Conservation (phyloP, 2,329 filamentous ascomycete genomes). For the Pseudogymnoascus sp. region DNA sequence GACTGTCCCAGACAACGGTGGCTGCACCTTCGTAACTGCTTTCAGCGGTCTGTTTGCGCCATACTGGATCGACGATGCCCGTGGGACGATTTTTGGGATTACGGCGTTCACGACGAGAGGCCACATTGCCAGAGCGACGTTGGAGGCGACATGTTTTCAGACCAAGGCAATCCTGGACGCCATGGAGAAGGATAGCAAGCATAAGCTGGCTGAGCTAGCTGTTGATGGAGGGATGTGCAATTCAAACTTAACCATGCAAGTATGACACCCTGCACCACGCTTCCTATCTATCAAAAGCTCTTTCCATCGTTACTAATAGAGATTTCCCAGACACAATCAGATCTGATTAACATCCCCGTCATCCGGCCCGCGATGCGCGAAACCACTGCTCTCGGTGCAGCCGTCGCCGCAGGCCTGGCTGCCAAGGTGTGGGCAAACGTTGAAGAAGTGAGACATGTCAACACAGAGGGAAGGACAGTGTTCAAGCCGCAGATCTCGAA, state of each 20-base stretch:
- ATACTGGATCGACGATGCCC: conserved; percentile 90
- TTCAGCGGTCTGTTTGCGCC: conserved; percentile 87
- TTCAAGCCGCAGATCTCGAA: conserved; percentile 57
- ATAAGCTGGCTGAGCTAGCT: conserved; percentile 63
- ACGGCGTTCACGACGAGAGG: conserved; percentile 78
- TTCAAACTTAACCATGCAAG: conserved; percentile 80
- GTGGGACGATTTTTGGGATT: conserved; percentile 78
- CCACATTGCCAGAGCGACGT: conserved; percentile 79
- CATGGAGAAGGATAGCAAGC: conserved; percentile 78
- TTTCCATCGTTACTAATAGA: conserved; percentile 8
- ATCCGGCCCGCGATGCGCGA: conserved; percentile 82
- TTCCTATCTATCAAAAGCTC: background rate
- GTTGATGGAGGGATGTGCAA: conserved; percentile 88
- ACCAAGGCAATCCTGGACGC: conserved; percentile 85
- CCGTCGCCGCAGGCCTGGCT: conserved; percentile 81
- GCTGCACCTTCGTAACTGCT: conserved; percentile 78
- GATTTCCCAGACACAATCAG: conserved; percentile 59
- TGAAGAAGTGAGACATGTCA: conserved; percentile 64
- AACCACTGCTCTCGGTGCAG: conserved; percentile 79
- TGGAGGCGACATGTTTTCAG: conserved; percentile 88
- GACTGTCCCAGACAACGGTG: conserved; percentile 62
- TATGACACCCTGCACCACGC: conserved; percentile 26
- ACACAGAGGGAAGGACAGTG: conserved; percentile 56
- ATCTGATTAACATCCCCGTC: conserved; percentile 74
- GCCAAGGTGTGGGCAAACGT: conserved; percentile 70